These are phyloP conservation scores for Aureobasidium sp. DNA, from an alignment of 2,329 filamentous ascomycete species.

Conservation along the genomic window DNA sequence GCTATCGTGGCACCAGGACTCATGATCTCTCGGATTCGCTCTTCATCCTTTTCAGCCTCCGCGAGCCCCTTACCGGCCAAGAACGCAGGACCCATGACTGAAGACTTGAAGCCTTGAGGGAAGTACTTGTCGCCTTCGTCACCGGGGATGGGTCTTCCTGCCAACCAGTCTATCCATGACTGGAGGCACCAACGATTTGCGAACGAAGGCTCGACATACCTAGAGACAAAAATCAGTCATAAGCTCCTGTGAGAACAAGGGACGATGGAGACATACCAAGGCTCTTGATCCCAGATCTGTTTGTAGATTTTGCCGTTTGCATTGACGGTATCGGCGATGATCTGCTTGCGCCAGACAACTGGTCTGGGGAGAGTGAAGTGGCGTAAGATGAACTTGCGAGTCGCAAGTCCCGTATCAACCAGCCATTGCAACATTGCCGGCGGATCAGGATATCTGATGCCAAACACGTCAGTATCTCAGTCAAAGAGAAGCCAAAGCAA, in stretches of 20 bases:
- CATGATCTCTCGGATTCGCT: conserved; percentile 6
- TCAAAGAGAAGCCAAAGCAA: not conserved
- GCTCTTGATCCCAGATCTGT: conserved; percentile 52
- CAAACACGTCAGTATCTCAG: conserved; percentile 21
- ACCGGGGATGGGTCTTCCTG: conserved; percentile 43
- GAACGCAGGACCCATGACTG: conserved; percentile 56
- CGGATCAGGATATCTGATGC: conserved; percentile 31
- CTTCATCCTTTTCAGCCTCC: conserved; percentile 24
- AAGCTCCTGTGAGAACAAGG: not conserved
- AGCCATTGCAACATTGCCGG: conserved; percentile 29
- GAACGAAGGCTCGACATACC: conserved; percentile 47
- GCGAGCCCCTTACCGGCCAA: conserved; percentile 42
- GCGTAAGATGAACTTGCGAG: conserved; percentile 51
- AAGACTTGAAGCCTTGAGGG: conserved; percentile 48
- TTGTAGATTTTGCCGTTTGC: conserved; percentile 46
- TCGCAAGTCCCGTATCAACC: conserved; percentile 42
- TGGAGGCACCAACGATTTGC: conserved; percentile 57
- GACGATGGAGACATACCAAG: conserved; percentile 49
- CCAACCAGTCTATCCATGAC: conserved; percentile 43
- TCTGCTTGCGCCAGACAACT: conserved; percentile 32
- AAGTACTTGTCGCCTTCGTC: conserved; percentile 41
- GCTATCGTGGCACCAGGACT: not conserved
- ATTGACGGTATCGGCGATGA: conserved; percentile 44
- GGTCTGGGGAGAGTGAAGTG: conserved; percentile 55
- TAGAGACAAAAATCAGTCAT: not conserved